Base-by-base conservation (phyloP, 192 early-diverging fungal species). In the Coemansia sp. region DNA sequence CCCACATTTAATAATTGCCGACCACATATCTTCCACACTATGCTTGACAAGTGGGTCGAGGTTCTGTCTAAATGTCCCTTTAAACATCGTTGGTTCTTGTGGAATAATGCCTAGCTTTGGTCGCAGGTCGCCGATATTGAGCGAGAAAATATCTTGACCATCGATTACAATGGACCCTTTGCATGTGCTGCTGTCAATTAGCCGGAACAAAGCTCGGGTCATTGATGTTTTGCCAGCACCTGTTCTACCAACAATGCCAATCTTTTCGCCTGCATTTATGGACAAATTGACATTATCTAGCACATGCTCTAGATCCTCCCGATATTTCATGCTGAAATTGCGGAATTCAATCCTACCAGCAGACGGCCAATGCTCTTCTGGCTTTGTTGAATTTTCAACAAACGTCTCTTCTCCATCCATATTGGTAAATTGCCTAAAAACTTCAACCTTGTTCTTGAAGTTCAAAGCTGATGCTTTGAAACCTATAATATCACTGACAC, bases 11-110 rank as follows among this genome's bases (percentile, higher is more conserved):
- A 60, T 35, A 87, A 86, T 13, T 1, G 76, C 84, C 18, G 78
- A 59, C 91, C 91, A 92, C 26, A 93, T 31, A 20, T 84, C 79
- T 3, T 71, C 69, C n/a, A n/a, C n/a, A n/a, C n/a, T n/a, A n/a
- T n/a, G n/a, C n/a, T n/a, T n/a, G n/a, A n/a, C n/a, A n/a, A n/a
- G n/a, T n/a, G n/a, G n/a, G n/a, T n/a, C n/a, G n/a, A n/a, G n/a
- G n/a, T n/a, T n/a, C n/a, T n/a, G n/a, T n/a, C n/a, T n/a, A n/a
- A n/a, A n/a, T n/a, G n/a, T n/a, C n/a, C n/a, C n/a, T n/a, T n/a
- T n/a, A n/a, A n/a, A n/a, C n/a, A n/a, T n/a, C n/a, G n/a, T n/a
- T n/a, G n/a, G n/a, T n/a, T n/a, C n/a, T n/a, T n/a, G n/a, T n/a
- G n/a, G n/a, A n/a, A n/a, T n/a, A n/a, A n/a, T n/a, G n/a, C n/a